These are phyloP conservation scores for Colletotrichum spinosum DNA, from an alignment of 2,329 filamentous ascomycete species.

Conservation along the genomic window DNA sequence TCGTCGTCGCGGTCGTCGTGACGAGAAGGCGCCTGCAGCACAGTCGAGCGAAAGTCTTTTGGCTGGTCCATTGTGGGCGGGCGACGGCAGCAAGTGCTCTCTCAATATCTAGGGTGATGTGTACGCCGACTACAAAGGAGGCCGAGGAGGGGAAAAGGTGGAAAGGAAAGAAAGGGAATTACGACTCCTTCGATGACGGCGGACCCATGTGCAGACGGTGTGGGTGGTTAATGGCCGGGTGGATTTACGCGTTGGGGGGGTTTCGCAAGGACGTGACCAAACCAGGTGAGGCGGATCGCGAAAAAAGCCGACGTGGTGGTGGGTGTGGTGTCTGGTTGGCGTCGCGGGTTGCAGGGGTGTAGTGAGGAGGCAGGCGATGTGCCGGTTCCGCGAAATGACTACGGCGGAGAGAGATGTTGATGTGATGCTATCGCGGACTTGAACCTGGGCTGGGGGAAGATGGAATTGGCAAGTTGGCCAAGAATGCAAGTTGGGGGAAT, in stretches of 20 bases:
- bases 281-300: conserved; percentile 36
- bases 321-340: conserved; percentile 23
- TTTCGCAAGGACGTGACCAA: conserved; percentile 13
- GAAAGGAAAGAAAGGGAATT: conserved; percentile 15
- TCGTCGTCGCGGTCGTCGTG: conserved; percentile 52
- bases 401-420: background rate
- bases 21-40: conserved; percentile 59
- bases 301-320: conserved; percentile 29
- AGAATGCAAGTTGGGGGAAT: no score
- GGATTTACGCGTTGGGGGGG: conserved; percentile 26
- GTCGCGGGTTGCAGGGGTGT: conserved; percentile 15
- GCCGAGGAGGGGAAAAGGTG: conserved; percentile 4
- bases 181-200: conserved; percentile 28
- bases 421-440: conserved; percentile 33
- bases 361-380: conserved; percentile 7
- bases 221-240: conserved; percentile 5
- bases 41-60: conserved; percentile 60
- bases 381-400: conserved; percentile 14
- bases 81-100: conserved; percentile 12
- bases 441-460: background rate
- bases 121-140: conserved; percentile 14
- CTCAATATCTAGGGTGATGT: background rate
- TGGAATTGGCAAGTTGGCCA: background rate
- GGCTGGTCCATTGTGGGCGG: conserved; percentile 54
- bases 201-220: conserved; percentile 33